Conservation (phyloP, 2,329 filamentous ascomycete species). For the Hymenoscyphus infarciens region DNA sequence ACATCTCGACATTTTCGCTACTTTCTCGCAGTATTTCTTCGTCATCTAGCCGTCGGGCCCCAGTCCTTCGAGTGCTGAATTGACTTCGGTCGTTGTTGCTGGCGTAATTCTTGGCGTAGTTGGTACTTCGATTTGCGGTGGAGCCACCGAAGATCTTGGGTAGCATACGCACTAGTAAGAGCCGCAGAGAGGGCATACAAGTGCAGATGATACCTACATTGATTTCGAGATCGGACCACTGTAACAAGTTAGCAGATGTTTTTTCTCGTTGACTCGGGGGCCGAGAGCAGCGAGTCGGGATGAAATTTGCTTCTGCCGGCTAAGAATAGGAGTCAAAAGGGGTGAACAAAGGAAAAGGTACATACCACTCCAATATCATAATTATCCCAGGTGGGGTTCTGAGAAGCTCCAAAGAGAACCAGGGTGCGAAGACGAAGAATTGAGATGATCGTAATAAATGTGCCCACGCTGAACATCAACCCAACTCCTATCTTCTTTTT, state of each 20-base stretch:
- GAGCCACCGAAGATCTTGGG: conserved; percentile 19
- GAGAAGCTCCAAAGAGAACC: conserved; percentile 22
- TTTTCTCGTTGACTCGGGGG: too few relatives aligned
- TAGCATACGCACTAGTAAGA: conserved; percentile 24
- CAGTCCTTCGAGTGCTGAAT: neutral
- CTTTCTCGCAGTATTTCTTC: neutral
- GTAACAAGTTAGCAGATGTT: too few relatives aligned
- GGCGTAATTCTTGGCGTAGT: neutral
- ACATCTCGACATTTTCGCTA: neutral
- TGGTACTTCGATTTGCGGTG: neutral
- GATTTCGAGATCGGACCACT: conserved; percentile 27
- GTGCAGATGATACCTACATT: conserved; percentile 30
- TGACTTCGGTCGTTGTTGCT: neutral
- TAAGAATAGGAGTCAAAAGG: too few relatives aligned
- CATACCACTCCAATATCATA: too few relatives aligned
- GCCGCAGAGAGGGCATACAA: conserved; percentile 28
- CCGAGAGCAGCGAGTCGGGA: too few relatives aligned
- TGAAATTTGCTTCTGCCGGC: too few relatives aligned
- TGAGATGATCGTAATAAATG: conserved; percentile 36
- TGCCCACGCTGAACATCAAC: conserved; percentile 49
- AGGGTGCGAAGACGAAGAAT: conserved; percentile 28
- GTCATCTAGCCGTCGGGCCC: neutral
- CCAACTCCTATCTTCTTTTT: conserved; percentile 48
- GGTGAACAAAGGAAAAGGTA: too few relatives aligned
- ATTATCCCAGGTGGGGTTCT: conserved; percentile 30